Evolutionary conservation across 208 protist species (phyloP), one percentile per base, ranked within the genome.

Genomic region (Leishmania lainsoni): DNA sequence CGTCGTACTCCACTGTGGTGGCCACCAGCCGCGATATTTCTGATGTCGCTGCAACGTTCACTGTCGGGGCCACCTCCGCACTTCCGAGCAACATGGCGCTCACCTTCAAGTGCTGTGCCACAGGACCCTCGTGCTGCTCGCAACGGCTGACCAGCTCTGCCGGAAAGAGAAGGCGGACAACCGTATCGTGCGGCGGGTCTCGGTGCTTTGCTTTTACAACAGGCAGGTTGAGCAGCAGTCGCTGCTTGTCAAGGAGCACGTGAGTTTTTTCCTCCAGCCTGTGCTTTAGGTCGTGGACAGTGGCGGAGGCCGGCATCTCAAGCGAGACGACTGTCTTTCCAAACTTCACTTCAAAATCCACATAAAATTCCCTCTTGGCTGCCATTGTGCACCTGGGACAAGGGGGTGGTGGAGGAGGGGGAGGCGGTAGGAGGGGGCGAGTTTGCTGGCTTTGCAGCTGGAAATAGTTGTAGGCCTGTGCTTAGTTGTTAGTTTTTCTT

Each of bases 11-110:
- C 69, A 96, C 76, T 17, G 91, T 95, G 0, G 87, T 94, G 48
- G 87, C 79, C 3, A 95, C 91, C 29, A 97, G 81, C 0, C 92
- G 88, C 51, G 92, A 91, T 6, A 94, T 80, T 83, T 95, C 91
- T 17, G 91, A 84, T 49, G 90, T 86, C 0, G 87, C 87, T 51
- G 89, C 86, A 49, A 89, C 87, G 83, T 94, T 85, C 39, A 95
- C 81, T 48, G 84, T 66, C 48, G 89, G 84, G 35, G 81, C 86
- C 0, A 74, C 68, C 26, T 84, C 83, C 8, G 82, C 84, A 54
- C 83, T 89, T 61, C 93, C 93, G 39, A 97, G 81, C 59, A 97
- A 80, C 89, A 97, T 92, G 3, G 89, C 83, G 26, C 76, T 87
- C n/a, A 96, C 86, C 1, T 79, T 85, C 49, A 94, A 65, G 58